A percentile compares a stretch with the other conserved stretches of the same genome.
These are phyloP conservation scores for Neonectria magnoliae DNA, from an alignment of 2,329 filamentous ascomycete genomes.

Conservation along the genomic window DNA sequence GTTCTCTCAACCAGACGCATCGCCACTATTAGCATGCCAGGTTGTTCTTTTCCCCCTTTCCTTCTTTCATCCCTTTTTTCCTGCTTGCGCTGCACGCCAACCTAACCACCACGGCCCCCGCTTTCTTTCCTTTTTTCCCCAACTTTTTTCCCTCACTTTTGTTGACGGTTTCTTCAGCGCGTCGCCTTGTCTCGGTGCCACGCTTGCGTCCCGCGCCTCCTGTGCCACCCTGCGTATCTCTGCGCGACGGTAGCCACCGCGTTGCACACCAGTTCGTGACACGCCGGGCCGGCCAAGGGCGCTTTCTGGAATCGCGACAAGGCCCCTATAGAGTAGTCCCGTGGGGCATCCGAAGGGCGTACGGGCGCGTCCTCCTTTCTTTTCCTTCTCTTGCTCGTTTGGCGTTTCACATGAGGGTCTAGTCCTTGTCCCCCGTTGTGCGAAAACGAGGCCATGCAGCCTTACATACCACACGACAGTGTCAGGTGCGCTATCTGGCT, in stretches of 20 bases:
- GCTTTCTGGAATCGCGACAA: conserved; percentile 37
- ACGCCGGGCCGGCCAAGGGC: conserved; percentile 22
- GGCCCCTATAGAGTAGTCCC: conserved; percentile 34
- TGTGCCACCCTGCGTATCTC: background rate
- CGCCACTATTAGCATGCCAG: background rate
- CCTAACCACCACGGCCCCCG: conserved; percentile 13
- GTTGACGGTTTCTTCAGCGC: background rate
- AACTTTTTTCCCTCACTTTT: background rate
- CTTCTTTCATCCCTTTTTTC: background rate
- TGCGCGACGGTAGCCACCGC: background rate
- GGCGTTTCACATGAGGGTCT: conserved; percentile 4
- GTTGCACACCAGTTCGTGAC: conserved; percentile 29
- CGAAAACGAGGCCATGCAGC: conserved; percentile 38
- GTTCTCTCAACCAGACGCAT: background rate
- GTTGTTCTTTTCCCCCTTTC: too few species aligned
- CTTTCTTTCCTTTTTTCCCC: conserved; percentile 18
- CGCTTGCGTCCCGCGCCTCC: background rate
- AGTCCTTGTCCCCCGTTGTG: background rate
- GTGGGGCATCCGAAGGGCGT: background rate
- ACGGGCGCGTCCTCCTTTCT: background rate
- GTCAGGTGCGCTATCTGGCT: conserved; percentile 39
- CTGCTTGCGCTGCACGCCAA: conserved; percentile 13
- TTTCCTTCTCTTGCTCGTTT: background rate
- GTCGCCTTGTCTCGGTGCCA: background rate
- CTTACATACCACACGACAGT: conserved; percentile 30